Percentiles rank a stretch among this genome's conserved stretches.
These are phyloP conservation scores for Furculomyces boomerangus DNA, from an alignment of 371 early-diverging fungal genomes.

Conservation along the genomic window DNA sequence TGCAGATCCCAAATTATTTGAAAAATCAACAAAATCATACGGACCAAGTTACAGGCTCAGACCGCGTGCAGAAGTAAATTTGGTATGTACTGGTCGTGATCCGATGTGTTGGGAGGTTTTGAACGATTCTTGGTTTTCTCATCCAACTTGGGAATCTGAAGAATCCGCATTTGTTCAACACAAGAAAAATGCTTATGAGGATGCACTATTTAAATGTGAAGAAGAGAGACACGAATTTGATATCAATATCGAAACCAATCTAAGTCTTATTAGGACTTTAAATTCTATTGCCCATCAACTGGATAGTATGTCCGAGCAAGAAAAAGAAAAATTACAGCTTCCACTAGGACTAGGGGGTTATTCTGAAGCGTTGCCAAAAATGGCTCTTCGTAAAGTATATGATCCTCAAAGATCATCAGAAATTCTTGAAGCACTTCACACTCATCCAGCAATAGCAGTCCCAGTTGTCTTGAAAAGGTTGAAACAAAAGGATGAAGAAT, in stretches of 20 bases:
- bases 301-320: conserved; percentile 62
- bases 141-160: conserved; percentile 91
- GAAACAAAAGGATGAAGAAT: conserved; percentile 96
- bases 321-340: conserved; percentile 47
- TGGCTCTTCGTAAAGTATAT: conserved; percentile 86
- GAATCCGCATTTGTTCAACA: conserved; percentile 84
- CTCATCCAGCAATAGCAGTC: conserved; percentile 80
- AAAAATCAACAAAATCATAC: conserved; percentile 12
- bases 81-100: conserved; percentile 72
- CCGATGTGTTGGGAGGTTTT: conserved; percentile 80
- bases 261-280: conserved; percentile 74
- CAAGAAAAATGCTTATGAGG: conserved; percentile 89
- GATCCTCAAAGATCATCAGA: conserved; percentile 70
- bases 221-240: conserved; percentile 99
- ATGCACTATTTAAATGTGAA: conserved; percentile 88
- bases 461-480: conserved; percentile 92
- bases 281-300: conserved; percentile 71
- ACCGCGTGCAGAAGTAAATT: conserved; percentile 12
- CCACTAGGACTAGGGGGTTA: conserved; percentile 60
- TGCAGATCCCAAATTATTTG: no score
- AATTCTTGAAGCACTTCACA: conserved; percentile 80
- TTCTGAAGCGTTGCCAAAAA: conserved; percentile 69
- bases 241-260: conserved; percentile 85
- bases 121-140: conserved; percentile 88
- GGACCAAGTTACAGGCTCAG: conserved; percentile 25